Conservation (phyloP, 306 rosid species). For the Cucumis cinereus region DNA sequence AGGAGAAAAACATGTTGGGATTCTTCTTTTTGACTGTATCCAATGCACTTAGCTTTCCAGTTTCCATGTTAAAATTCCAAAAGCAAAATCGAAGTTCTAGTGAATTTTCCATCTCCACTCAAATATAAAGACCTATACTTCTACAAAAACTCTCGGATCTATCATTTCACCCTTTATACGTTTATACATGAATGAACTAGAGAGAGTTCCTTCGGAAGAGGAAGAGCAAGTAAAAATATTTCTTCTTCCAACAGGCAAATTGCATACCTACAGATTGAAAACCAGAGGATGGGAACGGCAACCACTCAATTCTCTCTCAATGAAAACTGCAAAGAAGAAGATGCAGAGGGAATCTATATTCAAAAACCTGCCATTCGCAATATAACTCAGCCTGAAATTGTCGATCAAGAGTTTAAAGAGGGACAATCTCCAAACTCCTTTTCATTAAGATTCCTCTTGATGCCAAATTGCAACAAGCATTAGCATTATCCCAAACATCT, state of each 20-base stretch:
- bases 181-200: neutral
- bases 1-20: neutral
- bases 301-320: neutral
- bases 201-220: neutral
- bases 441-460: neutral
- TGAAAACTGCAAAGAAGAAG: neutral
- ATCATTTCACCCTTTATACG: neutral
- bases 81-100: neutral
- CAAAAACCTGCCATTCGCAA: neutral
- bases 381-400: neutral
- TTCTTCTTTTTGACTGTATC: neutral
- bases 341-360: neutral
- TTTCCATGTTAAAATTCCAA: neutral
- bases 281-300: neutral
- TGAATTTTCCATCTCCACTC: neutral
- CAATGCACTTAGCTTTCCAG: neutral
- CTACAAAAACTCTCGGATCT: neutral
- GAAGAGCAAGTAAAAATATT: neutral
- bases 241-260: neutral
- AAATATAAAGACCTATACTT: neutral
- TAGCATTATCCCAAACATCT: neutral
- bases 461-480: neutral
- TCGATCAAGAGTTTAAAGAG: neutral
- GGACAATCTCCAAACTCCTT: neutral
- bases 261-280: neutral